Base-by-base conservation (phyloP, 371 early-diverging fungal species). In the Amoeboaphelidium protococcarum region DNA sequence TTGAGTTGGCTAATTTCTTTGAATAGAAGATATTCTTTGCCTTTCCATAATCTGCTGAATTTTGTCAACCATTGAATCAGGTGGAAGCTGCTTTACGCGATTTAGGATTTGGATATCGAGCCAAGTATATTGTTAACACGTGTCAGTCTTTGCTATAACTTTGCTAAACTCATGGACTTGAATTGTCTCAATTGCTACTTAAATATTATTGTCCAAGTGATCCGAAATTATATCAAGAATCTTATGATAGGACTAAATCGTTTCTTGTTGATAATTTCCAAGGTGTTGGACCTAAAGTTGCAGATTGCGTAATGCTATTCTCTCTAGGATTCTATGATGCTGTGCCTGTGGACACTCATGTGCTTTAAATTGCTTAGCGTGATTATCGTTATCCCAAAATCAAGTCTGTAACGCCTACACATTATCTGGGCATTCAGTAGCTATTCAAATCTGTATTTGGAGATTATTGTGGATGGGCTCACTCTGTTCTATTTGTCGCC, bases 311-410 rank as follows among this genome's bases (percentile, higher is more conserved):
- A 22, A 56, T 60, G 46, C 52, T 74, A 47, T 82, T 84, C 76
- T 74, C 81, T 3, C 61, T 88, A 16, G 80, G 80, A 56, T 76
- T 75, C 44, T 56, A 66, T 1, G 65, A 74, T 27, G 80, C 86
- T 0, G 80, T 97, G 25, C 95, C 95, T 0, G 80, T 95, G 1
- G 96, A 98, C 51, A 91, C 89, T 0, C 98, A 74, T 45, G 75
- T 83, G 0, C 76, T 79, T 76, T 76, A 85, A 60, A 84, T 89
- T 37, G 88, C 86, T 0, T 52, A 65, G 37, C 61, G 80, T 25
- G 78, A 85, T 42, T 90, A 86, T 57, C 67, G 71, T 12, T 69
- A 76, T 46, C 10, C 47, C 1, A 50, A 56, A 19, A 50, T 53
- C 6, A 85, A 83, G 51, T 61, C 78, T 1, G 59, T 89, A 45